Evolutionary conservation across 306 rosid species (phyloP).

Genomic region (Alnus rubra): DNA sequence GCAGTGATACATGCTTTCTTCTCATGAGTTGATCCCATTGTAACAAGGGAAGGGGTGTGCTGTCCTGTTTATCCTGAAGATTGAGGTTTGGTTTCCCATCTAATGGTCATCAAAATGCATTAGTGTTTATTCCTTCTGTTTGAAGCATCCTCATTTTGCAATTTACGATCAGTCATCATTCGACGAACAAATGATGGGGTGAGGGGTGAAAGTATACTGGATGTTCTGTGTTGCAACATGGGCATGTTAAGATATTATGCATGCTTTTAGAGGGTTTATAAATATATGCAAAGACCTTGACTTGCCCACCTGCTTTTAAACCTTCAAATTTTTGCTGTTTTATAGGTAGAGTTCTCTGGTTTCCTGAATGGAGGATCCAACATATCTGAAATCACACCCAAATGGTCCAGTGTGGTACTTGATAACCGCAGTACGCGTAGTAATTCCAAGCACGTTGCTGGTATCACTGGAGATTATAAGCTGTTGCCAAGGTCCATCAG

Average conservation of each 20-base stretch:
- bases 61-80: neutral
- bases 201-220: neutral
- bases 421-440: constrained; percentile 40
- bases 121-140: neutral
- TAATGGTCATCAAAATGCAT: neutral
- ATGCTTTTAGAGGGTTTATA: constrained; percentile 3
- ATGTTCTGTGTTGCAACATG: neutral
- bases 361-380: constrained; percentile 54
- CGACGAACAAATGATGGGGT: too few relatives aligned
- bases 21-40: neutral
- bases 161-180: neutral
- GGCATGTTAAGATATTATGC: neutral
- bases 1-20: neutral
- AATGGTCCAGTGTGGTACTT: constrained; percentile 45
- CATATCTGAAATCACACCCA: constrained; percentile 48
- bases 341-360: constrained; percentile 59
- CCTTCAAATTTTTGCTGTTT: constrained; percentile 27
- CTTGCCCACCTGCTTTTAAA: neutral
- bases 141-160: neutral
- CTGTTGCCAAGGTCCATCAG: constrained; percentile 47
- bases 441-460: constrained; percentile 46
- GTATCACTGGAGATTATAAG: constrained; percentile 41
- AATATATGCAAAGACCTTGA: constrained; percentile 12
- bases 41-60: neutral
- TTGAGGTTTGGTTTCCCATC: neutral